Evolutionary conservation across 2,329 filamentous ascomycete genomes (phyloP), one percentile per base, ranked within the genome.

Genomic region (Alternaria triticina): DNA sequence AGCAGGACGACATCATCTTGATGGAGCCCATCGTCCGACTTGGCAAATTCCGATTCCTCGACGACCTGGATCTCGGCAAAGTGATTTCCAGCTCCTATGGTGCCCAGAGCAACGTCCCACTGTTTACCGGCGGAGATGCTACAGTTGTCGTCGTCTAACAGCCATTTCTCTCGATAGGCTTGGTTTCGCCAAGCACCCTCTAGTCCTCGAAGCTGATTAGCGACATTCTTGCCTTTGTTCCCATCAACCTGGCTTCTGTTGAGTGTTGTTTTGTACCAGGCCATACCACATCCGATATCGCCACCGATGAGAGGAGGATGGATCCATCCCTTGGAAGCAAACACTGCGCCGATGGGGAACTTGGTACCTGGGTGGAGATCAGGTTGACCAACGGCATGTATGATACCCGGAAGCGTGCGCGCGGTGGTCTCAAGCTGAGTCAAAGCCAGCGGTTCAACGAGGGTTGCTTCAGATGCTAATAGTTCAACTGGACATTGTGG

Each of bases 211-310:
- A 81, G 58, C 60, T 70, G 77, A 59, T 80, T 78, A 1, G 78
- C 76, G 13, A 81, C 70, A 49, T 72, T 80, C 51, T 68, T 71
- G 3, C 75, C 76, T 36, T 74, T 77, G 50, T 77, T 71, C 6
- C 76, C 73, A 28, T 79, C 77, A 6, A 80, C 71, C 33, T 78
- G 74, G n/a, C 55, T 65, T 33, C 72, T 46, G 15, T 71, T 64
- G 5, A 81, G 66, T 6, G 56, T 70, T 12, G 79, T 79, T 61
- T 70, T 74, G 58, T 79, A 81, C 76, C 77, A 81, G 8, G 77
- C 71, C 78, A 81, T 82, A 0, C 79, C 80, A 59, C 79, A 81
- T 0, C 78, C 80, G 52, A 82, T 81, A 46, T 82, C 78, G 6
- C 75, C 67, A 3, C 80, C 79, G 10, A 81, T 81, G 11, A 82